These are phyloP conservation scores for Colletotrichum godetiae DNA, from an alignment of 2,329 filamentous ascomycete species.

Conservation along the genomic window DNA sequence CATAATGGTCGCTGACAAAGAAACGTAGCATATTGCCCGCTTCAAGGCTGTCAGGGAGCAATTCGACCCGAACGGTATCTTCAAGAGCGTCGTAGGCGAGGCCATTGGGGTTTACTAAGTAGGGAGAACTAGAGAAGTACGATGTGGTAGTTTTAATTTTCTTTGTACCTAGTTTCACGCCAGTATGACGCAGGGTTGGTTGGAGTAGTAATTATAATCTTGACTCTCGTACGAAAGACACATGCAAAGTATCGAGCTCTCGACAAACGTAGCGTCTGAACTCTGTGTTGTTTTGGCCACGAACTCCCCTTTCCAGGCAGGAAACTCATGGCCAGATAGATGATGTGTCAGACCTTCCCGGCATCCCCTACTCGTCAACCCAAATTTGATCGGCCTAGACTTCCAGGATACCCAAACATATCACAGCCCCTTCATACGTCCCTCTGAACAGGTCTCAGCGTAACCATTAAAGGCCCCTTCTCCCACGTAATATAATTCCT, in stretches of 20 bases:
- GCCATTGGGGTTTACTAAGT: conserved; percentile 56
- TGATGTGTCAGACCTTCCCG: too few relatives aligned
- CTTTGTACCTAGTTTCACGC: background rate
- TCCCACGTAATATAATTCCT: conserved; percentile 53
- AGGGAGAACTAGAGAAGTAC: background rate
- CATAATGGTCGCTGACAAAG: background rate
- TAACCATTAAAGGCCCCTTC: conserved; percentile 30
- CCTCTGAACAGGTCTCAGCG: conserved; percentile 10
- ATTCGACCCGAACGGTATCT: conserved; percentile 60
- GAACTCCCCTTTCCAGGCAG: too few relatives aligned
- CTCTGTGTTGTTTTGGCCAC: too few relatives aligned
- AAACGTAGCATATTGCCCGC: conserved; percentile 50
- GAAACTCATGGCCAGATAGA: too few relatives aligned
- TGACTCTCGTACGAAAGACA: too few relatives aligned
- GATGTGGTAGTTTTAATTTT: background rate
- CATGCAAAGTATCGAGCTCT: too few relatives aligned
- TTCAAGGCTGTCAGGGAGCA: conserved; percentile 60
- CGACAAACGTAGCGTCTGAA: too few relatives aligned
- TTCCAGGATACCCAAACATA: background rate
- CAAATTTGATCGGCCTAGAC: background rate
- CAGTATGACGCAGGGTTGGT: background rate
- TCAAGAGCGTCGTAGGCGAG: conserved; percentile 60
- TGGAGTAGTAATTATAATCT: too few relatives aligned
- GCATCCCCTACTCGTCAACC: too few relatives aligned
- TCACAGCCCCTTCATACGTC: background rate